phyloP scores from a whole-genome alignment of 306 rosid species.

The Quercus alba region DNA sequence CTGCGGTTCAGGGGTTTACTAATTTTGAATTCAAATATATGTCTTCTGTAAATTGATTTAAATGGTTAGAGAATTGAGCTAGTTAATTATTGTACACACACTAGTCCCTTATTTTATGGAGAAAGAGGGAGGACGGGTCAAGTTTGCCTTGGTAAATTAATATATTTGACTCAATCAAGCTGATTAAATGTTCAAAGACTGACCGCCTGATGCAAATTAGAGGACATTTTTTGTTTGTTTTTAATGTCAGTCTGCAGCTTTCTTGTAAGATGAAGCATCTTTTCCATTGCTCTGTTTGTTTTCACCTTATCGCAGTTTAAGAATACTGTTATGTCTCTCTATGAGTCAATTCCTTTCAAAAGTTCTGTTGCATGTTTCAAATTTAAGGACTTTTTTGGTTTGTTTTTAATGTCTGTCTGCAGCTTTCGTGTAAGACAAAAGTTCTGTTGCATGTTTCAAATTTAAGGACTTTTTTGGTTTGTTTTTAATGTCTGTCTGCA shows the following conservation, averaged over 20 bases:
- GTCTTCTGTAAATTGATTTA: background rate
- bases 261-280: background rate
- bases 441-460: background rate
- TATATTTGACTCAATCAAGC: background rate
- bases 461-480: too few relatives aligned
- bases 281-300: background rate
- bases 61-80: background rate
- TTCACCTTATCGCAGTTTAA: background rate
- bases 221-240: too few relatives aligned
- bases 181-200: background rate
- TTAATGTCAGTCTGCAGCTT: too few relatives aligned
- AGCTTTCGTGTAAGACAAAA: too few relatives aligned
- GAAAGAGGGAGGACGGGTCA: background rate
- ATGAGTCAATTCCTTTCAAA: background rate
- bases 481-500: too few relatives aligned
- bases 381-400: too few relatives aligned
- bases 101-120: background rate
- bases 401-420: too few relatives aligned
- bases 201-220: background rate
- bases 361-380: background rate
- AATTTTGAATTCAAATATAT: background rate
- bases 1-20: background rate
- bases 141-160: background rate
- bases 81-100: background rate
- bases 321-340: background rate